phyloP scores from a whole-genome alignment of 768 basidiomycete species.

The Kwoniella pini region DNA sequence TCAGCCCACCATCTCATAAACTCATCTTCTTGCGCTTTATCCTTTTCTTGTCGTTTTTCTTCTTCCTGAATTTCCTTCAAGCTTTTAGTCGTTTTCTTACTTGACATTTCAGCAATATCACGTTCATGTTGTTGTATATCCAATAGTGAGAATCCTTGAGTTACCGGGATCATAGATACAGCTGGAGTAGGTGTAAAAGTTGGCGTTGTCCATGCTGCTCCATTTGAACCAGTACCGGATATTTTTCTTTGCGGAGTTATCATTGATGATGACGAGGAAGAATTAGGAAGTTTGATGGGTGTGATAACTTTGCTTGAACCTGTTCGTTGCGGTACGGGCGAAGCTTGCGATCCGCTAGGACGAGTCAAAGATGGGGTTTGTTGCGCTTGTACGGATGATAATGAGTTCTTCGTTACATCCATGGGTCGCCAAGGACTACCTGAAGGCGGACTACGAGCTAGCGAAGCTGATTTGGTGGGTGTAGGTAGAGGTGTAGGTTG shows the following conservation, averaged over 20 bases:
- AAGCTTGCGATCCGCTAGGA: conserved; percentile 22
- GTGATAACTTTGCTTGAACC: conserved; percentile 32
- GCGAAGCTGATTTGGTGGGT: conserved; percentile 15
- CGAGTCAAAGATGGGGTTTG: conserved; percentile 18
- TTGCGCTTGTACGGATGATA: conserved; percentile 38
- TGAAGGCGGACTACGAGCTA: conserved; percentile 17
- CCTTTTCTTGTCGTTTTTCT: conserved; percentile 56
- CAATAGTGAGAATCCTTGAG: conserved; percentile 65
- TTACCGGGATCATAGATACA: conserved; percentile 29
- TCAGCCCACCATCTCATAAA: conserved; percentile 88
- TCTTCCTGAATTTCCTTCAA: conserved; percentile 84
- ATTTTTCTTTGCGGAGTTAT: conserved; percentile 16
- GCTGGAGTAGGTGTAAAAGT: conserved; percentile 34
- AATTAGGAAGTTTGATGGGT: conserved; percentile 18
- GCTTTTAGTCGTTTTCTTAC: conserved; percentile 61
- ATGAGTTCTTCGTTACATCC: conserved; percentile 25
- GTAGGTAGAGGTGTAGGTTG: conserved; percentile 20
- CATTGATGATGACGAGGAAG: background rate
- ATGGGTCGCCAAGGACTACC: conserved; percentile 32
- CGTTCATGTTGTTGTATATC: conserved; percentile 83
- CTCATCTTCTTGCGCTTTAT: conserved; percentile 63
- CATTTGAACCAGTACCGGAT: conserved; percentile 14
- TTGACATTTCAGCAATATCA: conserved; percentile 58
- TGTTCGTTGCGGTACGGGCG: conserved; percentile 29
- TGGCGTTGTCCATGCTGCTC: conserved; percentile 63